These are phyloP conservation scores for Chara braunii DNA, from an alignment of 139 green algal species.

Conservation along the genomic window DNA sequence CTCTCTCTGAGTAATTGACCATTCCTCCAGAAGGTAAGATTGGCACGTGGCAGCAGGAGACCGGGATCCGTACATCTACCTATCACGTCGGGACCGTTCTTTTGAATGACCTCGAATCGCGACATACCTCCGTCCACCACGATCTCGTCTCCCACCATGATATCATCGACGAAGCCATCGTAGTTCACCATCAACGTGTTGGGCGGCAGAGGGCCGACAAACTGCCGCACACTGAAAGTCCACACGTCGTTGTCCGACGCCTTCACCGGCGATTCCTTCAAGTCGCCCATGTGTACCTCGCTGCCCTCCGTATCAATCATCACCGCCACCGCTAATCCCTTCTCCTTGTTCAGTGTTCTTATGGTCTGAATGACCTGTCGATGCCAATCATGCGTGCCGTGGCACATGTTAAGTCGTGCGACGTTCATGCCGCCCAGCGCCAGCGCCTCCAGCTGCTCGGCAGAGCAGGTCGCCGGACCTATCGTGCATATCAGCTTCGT, in stretches of 20 bases:
- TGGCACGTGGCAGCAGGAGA: slow-evolving; percentile 69
- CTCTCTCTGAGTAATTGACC: slow-evolving; percentile 55
- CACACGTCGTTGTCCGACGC: slow-evolving; percentile 42
- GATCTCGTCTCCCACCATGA: slow-evolving; percentile 61
- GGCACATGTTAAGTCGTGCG: slow-evolving; percentile 61
- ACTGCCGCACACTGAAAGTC: slow-evolving; percentile 58
- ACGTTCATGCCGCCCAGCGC: slow-evolving; percentile 56
- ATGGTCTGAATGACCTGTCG: slow-evolving; percentile 52
- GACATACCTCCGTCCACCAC: slow-evolving; percentile 85
- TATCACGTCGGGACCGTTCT: slow-evolving; percentile 63
- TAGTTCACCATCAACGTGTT: slow-evolving; percentile 61
- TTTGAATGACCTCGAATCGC: slow-evolving; percentile 59
- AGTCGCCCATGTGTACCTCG: slow-evolving; percentile 61
- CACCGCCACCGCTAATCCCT: slow-evolving; percentile 54
- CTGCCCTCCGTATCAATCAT: slow-evolving; percentile 76
- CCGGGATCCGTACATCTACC: slow-evolving; percentile 60
- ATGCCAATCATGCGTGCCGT: slow-evolving; percentile 50
- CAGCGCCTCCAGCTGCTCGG: slow-evolving; percentile 44
- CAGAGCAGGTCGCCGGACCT: slow-evolving; percentile 40
- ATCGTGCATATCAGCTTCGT: slow-evolving; percentile 64
- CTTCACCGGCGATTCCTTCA: slow-evolving; percentile 47
- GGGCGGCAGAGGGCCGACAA: slow-evolving; percentile 19
- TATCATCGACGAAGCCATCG: slow-evolving; percentile 64
- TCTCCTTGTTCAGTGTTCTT: slow-evolving; percentile 57
- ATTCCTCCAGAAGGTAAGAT: slow-evolving; percentile 55